A percentile compares a stretch with the other conserved stretches of the same genome.
These are phyloP conservation scores for Alternaria gaisen DNA, from an alignment of 2,329 filamentous ascomycete genomes.

Conservation along the genomic window DNA sequence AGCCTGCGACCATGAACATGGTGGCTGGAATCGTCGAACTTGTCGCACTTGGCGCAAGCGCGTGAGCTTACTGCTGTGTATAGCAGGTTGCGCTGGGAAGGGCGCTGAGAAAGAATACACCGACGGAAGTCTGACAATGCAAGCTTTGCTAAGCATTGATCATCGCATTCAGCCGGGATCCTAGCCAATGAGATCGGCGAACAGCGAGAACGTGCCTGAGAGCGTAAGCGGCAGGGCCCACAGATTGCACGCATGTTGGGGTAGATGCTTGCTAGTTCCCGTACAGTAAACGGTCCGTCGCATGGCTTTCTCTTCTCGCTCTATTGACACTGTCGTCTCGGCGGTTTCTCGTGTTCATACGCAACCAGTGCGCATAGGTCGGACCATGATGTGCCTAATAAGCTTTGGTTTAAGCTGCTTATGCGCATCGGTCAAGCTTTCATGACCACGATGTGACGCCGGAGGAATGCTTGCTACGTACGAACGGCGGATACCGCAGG, in stretches of 20 bases:
- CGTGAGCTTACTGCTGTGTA: neutral
- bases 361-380: neutral
- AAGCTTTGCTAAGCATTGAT: neutral
- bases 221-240: neutral
- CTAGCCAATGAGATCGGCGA: neutral
- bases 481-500: neutral
- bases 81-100: neutral
- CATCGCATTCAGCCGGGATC: neutral
- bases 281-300: neutral
- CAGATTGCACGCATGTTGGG: neutral
- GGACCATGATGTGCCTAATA: neutral
- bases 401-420: neutral
- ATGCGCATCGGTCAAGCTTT: neutral
- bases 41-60: neutral
- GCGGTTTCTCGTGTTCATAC: neutral
- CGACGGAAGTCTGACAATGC: neutral
- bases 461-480: neutral
- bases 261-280: neutral
- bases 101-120: neutral
- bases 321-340: neutral
- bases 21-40: accelerated
- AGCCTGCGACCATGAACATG: neutral
- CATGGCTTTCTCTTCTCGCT: neutral
- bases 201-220: neutral
- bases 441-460: neutral